phyloP scores from a whole-genome alignment of 106 monocot species.

The Narthecium ossifragum region DNA sequence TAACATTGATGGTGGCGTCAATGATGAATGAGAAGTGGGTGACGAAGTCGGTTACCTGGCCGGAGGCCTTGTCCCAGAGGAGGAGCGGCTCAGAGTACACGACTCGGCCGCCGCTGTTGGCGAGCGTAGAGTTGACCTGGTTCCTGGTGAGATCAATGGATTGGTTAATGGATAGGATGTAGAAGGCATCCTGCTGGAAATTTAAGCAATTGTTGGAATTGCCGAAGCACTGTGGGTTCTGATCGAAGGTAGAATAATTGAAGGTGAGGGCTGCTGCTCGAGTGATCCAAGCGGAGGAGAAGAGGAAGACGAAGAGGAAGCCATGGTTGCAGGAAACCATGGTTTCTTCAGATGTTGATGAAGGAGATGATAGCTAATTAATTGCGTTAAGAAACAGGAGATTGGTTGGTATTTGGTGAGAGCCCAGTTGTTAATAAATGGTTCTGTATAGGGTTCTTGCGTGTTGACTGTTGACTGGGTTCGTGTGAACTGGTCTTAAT shows the following conservation, averaged over 20 bases:
- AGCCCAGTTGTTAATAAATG: too few relatives aligned
- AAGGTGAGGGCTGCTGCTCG: slow-evolving; percentile 28
- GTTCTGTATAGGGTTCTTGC: too few relatives aligned
- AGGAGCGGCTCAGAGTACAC: slow-evolving; percentile 24
- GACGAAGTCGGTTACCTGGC: slow-evolving; percentile 7
- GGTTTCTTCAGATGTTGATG: too few relatives aligned
- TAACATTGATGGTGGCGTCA: background rate
- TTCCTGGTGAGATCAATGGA: slow-evolving; percentile 38
- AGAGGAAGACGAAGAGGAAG: background rate
- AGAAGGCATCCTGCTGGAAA: slow-evolving; percentile 35
- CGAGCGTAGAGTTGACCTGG: slow-evolving; percentile 12
- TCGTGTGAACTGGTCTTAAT: too few relatives aligned
- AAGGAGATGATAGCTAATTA: too few relatives aligned
- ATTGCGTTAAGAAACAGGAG: too few relatives aligned
- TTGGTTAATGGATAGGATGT: slow-evolving; percentile 27
- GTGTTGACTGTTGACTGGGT: too few relatives aligned
- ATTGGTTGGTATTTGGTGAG: too few relatives aligned
- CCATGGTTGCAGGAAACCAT: background rate
- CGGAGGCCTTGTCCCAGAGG: slow-evolving; percentile 21
- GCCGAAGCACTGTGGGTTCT: slow-evolving; percentile 2
- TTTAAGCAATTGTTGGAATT: background rate
- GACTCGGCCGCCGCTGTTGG: slow-evolving; percentile 37
- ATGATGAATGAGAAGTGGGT: background rate
- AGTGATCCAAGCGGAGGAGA: slow-evolving; percentile 7
- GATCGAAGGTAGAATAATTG: slow-evolving; percentile 24